Evolutionary conservation across 495 filamentous ascomycete species (phyloP), one percentile per base, ranked within the genome.

Genomic region (Cetradonia linearis): DNA sequence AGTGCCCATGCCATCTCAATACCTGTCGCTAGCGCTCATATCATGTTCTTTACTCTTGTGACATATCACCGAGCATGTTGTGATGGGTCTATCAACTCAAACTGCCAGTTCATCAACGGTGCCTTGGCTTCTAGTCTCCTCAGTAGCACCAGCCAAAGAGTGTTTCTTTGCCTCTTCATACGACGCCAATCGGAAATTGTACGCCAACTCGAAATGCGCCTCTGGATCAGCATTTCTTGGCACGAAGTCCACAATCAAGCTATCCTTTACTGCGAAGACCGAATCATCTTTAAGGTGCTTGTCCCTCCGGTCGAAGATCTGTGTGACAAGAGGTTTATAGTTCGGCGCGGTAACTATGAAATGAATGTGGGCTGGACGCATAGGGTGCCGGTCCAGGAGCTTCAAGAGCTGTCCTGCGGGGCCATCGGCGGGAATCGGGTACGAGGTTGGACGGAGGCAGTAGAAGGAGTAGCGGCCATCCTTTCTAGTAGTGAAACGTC

Each of bases 351-450:
- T 63, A 62, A 73, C 84, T 73, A 91, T 84, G 64, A 92, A 86
- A 71, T 94, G 88, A 64, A 94, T 90, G 68, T 92, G 88, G 40
- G 86, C 88, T 37, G 89, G 88, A 30, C 89, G 77, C 77, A 85
- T 88, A n/a, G 87, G 86, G 71, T 91, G 83, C 20, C 85, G 75
- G 63, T 88, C 85, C 62, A 89, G 77, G 54, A 86, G 63, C 47
- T 74, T 58, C 14, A 79, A 68, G 16, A 79, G 59, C 67, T 74
- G 75, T 3, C 76, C 77, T 20, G 70, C 73, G 9, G 75, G 77
- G n/a, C 74, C 87, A 69, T 89, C 86, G 64, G 73, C 64, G 0
- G 86, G 84, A 50, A 91, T 80, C 1, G 85, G 84, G 68, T 91
- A 91, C n/a, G 81, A 73, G 31, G 83, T 85, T 7, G 86, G 86